Conservation (phyloP, 2,329 filamentous ascomycete genomes). For the Cryphonectria carpinicola region DNA sequence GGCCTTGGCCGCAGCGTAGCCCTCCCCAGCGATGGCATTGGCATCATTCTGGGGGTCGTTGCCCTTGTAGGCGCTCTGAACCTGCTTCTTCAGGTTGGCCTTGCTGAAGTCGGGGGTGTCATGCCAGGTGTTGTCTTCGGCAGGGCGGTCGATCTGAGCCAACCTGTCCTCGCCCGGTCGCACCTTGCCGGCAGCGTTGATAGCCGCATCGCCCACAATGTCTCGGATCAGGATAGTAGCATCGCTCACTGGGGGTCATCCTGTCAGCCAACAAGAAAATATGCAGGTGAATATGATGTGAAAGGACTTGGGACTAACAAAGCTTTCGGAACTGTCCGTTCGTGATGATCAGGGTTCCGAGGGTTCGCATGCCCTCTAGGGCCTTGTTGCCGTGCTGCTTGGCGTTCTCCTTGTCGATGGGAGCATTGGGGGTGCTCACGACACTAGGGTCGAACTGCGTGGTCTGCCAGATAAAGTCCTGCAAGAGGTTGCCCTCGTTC, state of each 20-base stretch:
- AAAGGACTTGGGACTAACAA: conserved; percentile 54
- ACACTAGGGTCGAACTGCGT: conserved; percentile 70
- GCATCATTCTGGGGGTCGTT: conserved; percentile 60
- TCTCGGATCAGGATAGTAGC: conserved; percentile 81
- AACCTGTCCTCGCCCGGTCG: conserved; percentile 80
- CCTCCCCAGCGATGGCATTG: conserved; percentile 62
- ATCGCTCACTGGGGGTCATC: conserved; percentile 64
- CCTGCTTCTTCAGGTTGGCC: conserved; percentile 69
- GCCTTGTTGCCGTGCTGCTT: conserved; percentile 84
- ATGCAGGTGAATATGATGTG: background rate
- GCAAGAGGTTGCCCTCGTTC: conserved; percentile 91
- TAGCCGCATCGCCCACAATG: conserved; percentile 87
- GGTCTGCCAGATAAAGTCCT: conserved; percentile 97
- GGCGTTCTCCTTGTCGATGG: conserved; percentile 75
- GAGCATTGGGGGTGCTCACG: conserved; percentile 64
- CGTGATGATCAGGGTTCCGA: conserved; percentile 87
- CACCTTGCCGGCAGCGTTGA: conserved; percentile 74
- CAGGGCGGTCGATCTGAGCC: conserved; percentile 77
- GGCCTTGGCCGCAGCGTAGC: conserved; percentile 53
- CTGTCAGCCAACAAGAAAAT: conserved; percentile 25
- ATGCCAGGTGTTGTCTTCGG: conserved; percentile 92
- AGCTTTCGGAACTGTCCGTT: conserved; percentile 97
- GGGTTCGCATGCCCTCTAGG: conserved; percentile 80
- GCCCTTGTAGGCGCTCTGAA: conserved; percentile 64
- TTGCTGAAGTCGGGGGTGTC: conserved; percentile 78